A percentile compares a stretch with the other conserved stretches of the same genome.
These are phyloP conservation scores for Pythium aquatile DNA, from an alignment of 352 stramenopile species.

Conservation along the genomic window DNA sequence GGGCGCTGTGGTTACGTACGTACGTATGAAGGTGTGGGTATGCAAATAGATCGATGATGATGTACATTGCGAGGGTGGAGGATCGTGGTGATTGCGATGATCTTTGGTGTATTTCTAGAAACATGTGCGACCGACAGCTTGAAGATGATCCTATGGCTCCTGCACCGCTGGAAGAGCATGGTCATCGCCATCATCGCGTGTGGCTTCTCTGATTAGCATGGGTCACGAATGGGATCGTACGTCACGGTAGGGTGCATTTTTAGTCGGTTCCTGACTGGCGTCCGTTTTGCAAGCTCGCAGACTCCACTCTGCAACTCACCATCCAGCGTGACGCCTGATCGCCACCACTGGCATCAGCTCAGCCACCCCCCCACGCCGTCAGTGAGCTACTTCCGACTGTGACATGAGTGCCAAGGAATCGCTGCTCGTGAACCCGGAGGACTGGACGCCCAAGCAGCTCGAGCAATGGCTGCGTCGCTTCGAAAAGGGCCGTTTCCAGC, in stretches of 20 bases:
- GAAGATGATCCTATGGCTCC: neutral
- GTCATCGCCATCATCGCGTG: neutral
- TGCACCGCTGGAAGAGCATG: neutral
- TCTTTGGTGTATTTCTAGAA: neutral
- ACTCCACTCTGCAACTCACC: neutral
- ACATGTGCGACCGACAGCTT: neutral
- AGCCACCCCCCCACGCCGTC: slow-evolving; percentile 6
- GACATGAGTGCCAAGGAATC: slow-evolving; percentile 39
- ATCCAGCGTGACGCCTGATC: neutral
- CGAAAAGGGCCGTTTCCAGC: slow-evolving; percentile 67
- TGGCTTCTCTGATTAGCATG: neutral
- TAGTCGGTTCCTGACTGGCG: neutral
- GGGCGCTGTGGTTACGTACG: neutral
- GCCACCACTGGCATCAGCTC: slow-evolving; percentile 10
- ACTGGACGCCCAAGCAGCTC: slow-evolving; percentile 72
- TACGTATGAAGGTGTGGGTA: neutral
- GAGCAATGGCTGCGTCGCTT: slow-evolving; percentile 26
- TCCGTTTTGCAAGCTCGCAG: neutral
- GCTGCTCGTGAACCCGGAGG: slow-evolving; percentile 69
- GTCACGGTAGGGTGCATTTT: neutral
- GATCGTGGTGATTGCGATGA: neutral
- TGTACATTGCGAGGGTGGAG: neutral
- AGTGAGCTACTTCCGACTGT: neutral
- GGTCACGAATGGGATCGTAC: neutral
- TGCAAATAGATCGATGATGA: neutral